These are phyloP conservation scores for Ascoidea rubescens DNA, from an alignment of 805 yeast genomes.

Conservation along the genomic window DNA sequence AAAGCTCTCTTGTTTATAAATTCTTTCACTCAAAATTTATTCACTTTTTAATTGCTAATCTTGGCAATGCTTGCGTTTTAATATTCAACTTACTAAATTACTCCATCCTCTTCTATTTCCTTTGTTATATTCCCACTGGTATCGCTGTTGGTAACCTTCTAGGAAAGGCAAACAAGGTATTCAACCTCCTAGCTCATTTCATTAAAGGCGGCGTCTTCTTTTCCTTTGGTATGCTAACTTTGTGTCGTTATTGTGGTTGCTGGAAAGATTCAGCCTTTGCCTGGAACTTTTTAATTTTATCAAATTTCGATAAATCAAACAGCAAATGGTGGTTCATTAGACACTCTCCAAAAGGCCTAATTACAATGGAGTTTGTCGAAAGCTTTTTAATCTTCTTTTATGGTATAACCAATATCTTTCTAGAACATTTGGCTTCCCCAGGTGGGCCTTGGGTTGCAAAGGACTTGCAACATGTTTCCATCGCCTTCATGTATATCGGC, in stretches of 20 bases:
- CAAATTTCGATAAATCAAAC: constrained; percentile 8
- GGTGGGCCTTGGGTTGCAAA: constrained; percentile 84
- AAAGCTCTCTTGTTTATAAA: constrained; percentile 22
- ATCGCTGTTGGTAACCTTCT: constrained; percentile 53
- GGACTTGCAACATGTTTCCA: constrained; percentile 80
- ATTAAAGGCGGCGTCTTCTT: constrained; percentile 91
- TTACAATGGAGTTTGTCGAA: constrained; percentile 82
- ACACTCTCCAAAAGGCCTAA: constrained; percentile 25
- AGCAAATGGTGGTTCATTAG: constrained; percentile 13
- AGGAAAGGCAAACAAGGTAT: constrained; percentile 56
- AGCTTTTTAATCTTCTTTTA: constrained; percentile 69
- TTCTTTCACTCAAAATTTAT: constrained; percentile 20
- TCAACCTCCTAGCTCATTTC: constrained; percentile 84
- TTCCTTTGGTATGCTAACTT: constrained; percentile 58
- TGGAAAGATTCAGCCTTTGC: constrained; percentile 72
- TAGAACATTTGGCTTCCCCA: constrained; percentile 72
- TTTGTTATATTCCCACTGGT: constrained; percentile 40
- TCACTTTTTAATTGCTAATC: constrained; percentile 10
- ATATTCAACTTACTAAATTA: constrained; percentile 43
- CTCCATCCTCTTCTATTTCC: constrained; percentile 47
- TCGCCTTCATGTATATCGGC: constrained; percentile 85
- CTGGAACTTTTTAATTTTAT: constrained; percentile 44
- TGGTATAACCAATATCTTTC: constrained; percentile 78
- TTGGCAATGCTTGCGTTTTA: constrained; percentile 16
- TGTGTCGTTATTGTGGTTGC: constrained; percentile 81